Evolutionary conservation across 257 asterid genomes (phyloP), one percentile per base, ranked within the genome.

Genomic region (Nicotiana noctiflora): DNA sequence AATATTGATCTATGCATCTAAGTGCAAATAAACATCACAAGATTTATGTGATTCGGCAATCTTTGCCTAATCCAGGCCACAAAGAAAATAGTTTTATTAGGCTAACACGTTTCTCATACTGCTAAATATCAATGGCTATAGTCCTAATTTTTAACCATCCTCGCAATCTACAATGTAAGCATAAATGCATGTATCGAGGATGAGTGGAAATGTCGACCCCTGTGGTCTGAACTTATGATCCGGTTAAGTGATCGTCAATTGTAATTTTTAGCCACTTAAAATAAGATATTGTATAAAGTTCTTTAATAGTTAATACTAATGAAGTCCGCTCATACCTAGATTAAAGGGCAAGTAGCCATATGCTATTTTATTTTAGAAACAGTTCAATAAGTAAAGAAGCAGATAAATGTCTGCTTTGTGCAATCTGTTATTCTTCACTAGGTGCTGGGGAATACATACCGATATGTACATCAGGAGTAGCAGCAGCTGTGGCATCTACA

Each of bases 401-500:
- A 72, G 34, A 14, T 21, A 72, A 49, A 6, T 0, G 4, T 13
- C 15, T 49, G 61, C 78, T 49, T 49, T 46, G 40, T 14, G 44
- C 2, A 49, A 23, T 49, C 8, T 14, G 15, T 25, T 6, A 49
- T 13, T 2, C 72, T 64, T 64, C 11, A 29, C 21, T 1, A 64
- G 68, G 34, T n/a, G 51, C 6, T 27, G 10, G 37, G 67, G 14
- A 63, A 34, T 64, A 64, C 85, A 37, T 90, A 94, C 99, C 97
- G 13, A 68, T 65, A 80, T 95, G 99, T 85, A 91, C 81, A 65
- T 93, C 97, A 44, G 92, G 89, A 5, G 95, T 89, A 6, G 97
- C 97, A 81, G 98, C 99, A 79, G 98, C 97, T 5, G 97, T 90
- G 62, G 99, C 98, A 88, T 95, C 97, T 56, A 85, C 63, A 55